These are phyloP conservation scores for Mytilinidion resinicola DNA, from an alignment of 495 filamentous ascomycete genomes.

Conservation along the genomic window DNA sequence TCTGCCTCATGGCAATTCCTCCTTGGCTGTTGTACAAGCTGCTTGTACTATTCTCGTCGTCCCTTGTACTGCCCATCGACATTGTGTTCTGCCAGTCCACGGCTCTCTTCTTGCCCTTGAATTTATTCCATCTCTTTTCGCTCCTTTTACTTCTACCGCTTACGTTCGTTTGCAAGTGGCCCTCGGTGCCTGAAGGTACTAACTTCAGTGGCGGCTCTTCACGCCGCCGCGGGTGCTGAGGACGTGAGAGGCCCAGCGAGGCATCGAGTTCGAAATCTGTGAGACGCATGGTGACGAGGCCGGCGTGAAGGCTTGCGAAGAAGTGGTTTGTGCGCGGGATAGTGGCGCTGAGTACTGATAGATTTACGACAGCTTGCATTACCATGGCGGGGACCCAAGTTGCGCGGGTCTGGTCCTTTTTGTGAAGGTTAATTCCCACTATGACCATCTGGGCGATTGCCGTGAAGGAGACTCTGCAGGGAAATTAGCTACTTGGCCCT, in stretches of 20 bases:
- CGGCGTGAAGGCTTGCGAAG: conserved; percentile 9
- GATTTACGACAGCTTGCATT: conserved; percentile 5
- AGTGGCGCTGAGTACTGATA: conserved; percentile 16
- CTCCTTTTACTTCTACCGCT: neutral
- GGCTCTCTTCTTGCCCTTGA: neutral
- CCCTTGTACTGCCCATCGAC: neutral
- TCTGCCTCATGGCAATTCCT: neutral
- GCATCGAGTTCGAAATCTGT: conserved; percentile 18
- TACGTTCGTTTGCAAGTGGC: neutral
- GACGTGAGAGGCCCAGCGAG: neutral
- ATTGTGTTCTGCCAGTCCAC: neutral
- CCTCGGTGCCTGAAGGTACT: neutral
- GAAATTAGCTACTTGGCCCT: conserved; percentile 7
- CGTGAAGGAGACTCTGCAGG: neutral
- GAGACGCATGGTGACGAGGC: conserved; percentile 5
- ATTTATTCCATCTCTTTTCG: neutral
- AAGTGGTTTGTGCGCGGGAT: conserved; percentile 21
- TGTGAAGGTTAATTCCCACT: neutral
- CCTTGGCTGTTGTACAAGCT: neutral
- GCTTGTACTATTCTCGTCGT: conserved; percentile 1
- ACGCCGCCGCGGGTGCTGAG: neutral
- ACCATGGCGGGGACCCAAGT: neutral
- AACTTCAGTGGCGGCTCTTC: neutral
- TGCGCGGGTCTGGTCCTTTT: neutral
- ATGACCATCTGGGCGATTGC: conserved; percentile 1